phyloP scores from a whole-genome alignment of 176 grass and related monocot species.

The Eragrostis curvula region DNA sequence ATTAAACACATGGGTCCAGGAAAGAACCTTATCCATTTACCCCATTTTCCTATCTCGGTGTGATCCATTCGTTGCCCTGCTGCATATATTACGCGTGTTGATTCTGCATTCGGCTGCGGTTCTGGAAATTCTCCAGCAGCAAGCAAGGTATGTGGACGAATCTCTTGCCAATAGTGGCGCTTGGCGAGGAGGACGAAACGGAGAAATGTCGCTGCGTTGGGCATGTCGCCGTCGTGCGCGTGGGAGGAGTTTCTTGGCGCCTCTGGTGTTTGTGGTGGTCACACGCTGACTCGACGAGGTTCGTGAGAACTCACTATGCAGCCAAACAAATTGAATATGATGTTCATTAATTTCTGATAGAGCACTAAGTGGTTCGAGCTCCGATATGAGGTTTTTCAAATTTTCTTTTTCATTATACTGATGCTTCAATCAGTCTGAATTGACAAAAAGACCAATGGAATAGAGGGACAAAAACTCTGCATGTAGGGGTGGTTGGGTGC shows the following conservation, averaged over 20 bases:
- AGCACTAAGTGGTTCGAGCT: not conserved
- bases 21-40: not conserved
- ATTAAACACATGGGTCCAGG: not conserved
- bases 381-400: not conserved
- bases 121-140: not conserved
- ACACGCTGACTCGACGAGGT: not conserved
- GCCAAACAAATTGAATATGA: not conserved
- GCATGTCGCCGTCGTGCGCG: slow-evolving; percentile 17
- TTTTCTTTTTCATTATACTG: not conserved
- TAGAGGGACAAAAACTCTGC: too few relatives aligned
- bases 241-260: not conserved
- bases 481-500: not conserved
- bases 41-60: not conserved
- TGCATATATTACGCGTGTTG: not conserved
- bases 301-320: not conserved
- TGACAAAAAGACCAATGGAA: too few relatives aligned
- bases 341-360: not conserved
- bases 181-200: not conserved
- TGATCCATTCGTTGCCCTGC: not conserved
- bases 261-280: not conserved
- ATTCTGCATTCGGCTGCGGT: not conserved
- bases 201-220: not conserved
- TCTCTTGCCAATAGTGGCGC: not conserved
- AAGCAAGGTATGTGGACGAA: slow-evolving; percentile 1
- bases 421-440: not conserved